Conservation (phyloP, 352 stramenopile genomes). For the Pythium coloratum region DNA sequence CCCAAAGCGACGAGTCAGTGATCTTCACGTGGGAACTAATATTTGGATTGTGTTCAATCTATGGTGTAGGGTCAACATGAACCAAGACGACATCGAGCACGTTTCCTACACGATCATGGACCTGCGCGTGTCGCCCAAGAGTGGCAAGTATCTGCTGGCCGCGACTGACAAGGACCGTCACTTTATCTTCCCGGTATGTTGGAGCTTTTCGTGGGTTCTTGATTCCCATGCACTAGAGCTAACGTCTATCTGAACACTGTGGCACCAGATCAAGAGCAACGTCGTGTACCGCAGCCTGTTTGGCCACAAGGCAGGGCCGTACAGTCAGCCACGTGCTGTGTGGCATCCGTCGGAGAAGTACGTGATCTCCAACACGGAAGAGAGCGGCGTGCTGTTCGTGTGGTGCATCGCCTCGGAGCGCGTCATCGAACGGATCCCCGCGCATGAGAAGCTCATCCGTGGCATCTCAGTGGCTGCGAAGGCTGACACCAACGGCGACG, state of each 20-base stretch:
- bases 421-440: conserved; percentile 65
- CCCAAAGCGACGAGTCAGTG: not conserved
- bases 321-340: conserved; percentile 70
- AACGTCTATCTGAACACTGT: not conserved
- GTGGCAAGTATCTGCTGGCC: conserved; percentile 74
- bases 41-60: not conserved
- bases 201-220: too few relatives aligned
- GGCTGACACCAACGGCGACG: not conserved
- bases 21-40: not conserved
- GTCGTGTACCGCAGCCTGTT: conserved; percentile 75
- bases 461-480: conserved; percentile 28
- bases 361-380: conserved; percentile 81
- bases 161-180: conserved; percentile 82
- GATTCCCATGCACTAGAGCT: too few relatives aligned
- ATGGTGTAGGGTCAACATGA: conserved; percentile 76
- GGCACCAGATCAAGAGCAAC: conserved; percentile 55
- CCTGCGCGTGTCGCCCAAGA: conserved; percentile 61
- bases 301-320: conserved; percentile 78
- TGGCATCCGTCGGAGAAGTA: conserved; percentile 87
- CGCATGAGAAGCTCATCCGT: conserved; percentile 69
- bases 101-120: conserved; percentile 89
- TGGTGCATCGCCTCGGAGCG: conserved; percentile 80
- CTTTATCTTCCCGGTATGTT: conserved; percentile 70
- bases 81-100: conserved; percentile 82
- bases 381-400: conserved; percentile 55